Base-by-base conservation (phyloP, 1,139 yeast species). In the Saccharomyces hybrid region DNA sequence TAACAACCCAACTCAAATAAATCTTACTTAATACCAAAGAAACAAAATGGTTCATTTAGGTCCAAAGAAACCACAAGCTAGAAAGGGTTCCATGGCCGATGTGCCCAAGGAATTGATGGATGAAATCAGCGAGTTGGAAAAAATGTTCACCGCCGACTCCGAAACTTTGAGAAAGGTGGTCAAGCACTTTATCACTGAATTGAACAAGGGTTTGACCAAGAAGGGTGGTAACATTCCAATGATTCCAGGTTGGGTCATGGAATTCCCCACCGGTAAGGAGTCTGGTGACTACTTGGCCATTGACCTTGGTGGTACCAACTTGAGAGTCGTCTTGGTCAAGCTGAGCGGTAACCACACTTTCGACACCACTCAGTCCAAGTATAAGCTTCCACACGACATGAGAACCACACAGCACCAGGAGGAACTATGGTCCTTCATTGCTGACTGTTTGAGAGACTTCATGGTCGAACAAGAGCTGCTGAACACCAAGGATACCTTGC, bases 211-310 rank as follows among this genome's bases (percentile, higher is more conserved):
- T 53, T 78, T 88, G 61, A 78, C 89, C 56, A 81, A 82, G 69
- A 65, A 74, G 52, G 95, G 95, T 50, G 93, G 95, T 56, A 85
- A 85, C 71, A 87, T 88, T 67, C 98, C 98, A 56, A 93, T 91
- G 99, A 89, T 86, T 67, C 96, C 96, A 48, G 88, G 95, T 59
- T 91, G 97, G 97, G 97, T 91, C 53, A 77, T 89, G 80, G 95
- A 87, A 66, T 85, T 77, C 77, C 98, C 99, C 58, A 85, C 95
- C 50, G 98, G 98, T 64, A 74, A 82, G 61, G 99, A 93, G 73
- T 79, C 78, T 48, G 99, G 99, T 61, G 84, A 88, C 62, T 93
- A 81, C 72, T 75, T 93, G 69, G 97, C 98, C 53, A 85, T 93
- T 59, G 99, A 93, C 72, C 80, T 93, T 74, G 97, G 97, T 70